Percentiles rank a stretch among this genome's conserved stretches.
These are phyloP conservation scores for Aspergillus bombycis DNA, from an alignment of 2,329 filamentous ascomycete genomes.

Conservation along the genomic window DNA sequence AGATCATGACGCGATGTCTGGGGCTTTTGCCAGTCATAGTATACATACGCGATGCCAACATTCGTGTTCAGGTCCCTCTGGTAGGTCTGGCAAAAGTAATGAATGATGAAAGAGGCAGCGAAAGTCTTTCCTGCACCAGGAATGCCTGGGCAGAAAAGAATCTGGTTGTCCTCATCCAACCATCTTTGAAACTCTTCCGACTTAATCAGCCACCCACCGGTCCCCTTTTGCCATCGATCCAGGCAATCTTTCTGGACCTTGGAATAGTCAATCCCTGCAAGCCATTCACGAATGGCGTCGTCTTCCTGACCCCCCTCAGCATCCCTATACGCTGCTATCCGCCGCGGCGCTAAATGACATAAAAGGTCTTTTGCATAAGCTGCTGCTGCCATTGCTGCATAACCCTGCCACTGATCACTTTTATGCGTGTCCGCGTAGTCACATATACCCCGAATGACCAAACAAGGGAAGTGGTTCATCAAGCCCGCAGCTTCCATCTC, in stretches of 20 bases:
- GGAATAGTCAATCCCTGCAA: not conserved
- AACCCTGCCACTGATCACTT: slow-evolving; percentile 3
- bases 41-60: slow-evolving; percentile 49
- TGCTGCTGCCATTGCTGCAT: slow-evolving; percentile 13
- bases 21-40: slow-evolving; percentile 48
- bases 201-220: slow-evolving; percentile 20
- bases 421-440: slow-evolving; percentile 25
- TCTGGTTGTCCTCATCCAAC: slow-evolving; percentile 24
- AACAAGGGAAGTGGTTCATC: slow-evolving; percentile 22
- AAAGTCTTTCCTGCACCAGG: slow-evolving; percentile 17
- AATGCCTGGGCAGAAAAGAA: slow-evolving; percentile 43
- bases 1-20: slow-evolving; percentile 38
- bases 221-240: slow-evolving; percentile 13
- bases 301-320: not conserved
- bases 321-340: not conserved
- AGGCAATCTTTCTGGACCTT: not conserved
- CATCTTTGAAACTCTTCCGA: slow-evolving; percentile 17
- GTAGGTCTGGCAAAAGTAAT: slow-evolving; percentile 39
- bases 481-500: slow-evolving; percentile 21
- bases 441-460: slow-evolving; percentile 31
- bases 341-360: not conserved
- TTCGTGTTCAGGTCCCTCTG: slow-evolving; percentile 9
- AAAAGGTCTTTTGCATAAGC: slow-evolving; percentile 17
- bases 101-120: slow-evolving; percentile 26
- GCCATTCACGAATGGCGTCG: not conserved